A percentile compares a stretch with the other conserved stretches of the same genome.
Evolutionary conservation across 2,329 filamentous ascomycete species (phyloP).

Genomic region (Acrocalymma vagum): DNA sequence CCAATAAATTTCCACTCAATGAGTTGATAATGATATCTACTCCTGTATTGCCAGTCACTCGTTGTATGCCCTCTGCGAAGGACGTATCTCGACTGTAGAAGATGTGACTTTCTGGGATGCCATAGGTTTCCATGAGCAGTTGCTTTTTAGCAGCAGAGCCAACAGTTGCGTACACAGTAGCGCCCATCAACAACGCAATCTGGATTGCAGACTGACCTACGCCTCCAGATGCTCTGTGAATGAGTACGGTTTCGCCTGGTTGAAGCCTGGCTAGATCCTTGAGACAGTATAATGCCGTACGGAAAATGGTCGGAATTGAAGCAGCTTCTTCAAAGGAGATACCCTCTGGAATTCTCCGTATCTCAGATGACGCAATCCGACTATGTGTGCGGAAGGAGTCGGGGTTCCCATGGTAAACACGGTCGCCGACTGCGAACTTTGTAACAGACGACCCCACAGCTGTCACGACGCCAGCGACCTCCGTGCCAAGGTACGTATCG

Average conservation of each 20-base stretch:
- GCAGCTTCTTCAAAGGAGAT: slow-evolving; percentile 20
- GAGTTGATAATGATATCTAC: slow-evolving; percentile 46
- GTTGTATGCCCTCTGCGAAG: slow-evolving; percentile 14
- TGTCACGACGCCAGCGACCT: slow-evolving; percentile 58
- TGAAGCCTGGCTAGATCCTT: slow-evolving; percentile 28
- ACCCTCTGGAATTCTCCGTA: slow-evolving; percentile 2
- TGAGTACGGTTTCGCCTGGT: slow-evolving; percentile 37
- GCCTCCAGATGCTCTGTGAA: slow-evolving; percentile 32
- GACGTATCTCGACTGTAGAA: slow-evolving; percentile 28
- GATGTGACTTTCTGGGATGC: slow-evolving; percentile 32
- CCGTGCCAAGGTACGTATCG: slow-evolving; percentile 48
- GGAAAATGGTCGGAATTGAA: slow-evolving; percentile 13
- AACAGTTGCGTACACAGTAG: slow-evolving; percentile 27
- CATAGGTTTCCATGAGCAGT: slow-evolving; percentile 13
- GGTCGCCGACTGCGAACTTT: slow-evolving; percentile 64
- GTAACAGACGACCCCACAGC: slow-evolving; percentile 61
- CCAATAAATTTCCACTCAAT: slow-evolving; percentile 30
- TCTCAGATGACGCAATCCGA: neutral
- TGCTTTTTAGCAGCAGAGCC: slow-evolving; percentile 19
- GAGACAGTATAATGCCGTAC: slow-evolving; percentile 29
- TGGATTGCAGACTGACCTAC: slow-evolving; percentile 33
- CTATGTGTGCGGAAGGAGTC: slow-evolving; percentile 10
- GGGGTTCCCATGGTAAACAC: slow-evolving; percentile 48
- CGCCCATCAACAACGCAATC: slow-evolving; percentile 22
- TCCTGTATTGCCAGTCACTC: slow-evolving; percentile 30